Evolutionary conservation across 352 stramenopile species (phyloP), one percentile per base, ranked within the genome.

Genomic region (Phytopythium mirpurense): DNA sequence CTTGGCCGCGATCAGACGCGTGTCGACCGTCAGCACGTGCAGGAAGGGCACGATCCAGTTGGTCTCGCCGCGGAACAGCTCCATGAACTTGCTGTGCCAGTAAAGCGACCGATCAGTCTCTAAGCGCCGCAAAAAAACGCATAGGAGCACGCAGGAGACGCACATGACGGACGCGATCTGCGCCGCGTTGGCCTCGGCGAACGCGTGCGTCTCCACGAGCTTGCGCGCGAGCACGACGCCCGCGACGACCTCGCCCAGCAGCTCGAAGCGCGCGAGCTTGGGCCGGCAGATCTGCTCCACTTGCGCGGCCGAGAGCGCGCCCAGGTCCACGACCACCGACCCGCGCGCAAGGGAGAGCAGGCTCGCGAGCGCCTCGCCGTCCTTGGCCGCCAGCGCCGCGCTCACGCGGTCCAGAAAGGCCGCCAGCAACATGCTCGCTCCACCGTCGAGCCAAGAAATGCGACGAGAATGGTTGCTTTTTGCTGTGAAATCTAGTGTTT

Each of bases 21-120:
- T 90, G 56, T 94, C 84, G 49, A 90, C 70, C 46, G 86, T 87
- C 31, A 94, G 55, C 26, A 81, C 80, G 53, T 94, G 82, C 37
- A 94, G 66, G 52, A 92, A 81, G 15, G 84, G 82, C 59, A 91
- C 75, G 51, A 94, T 73, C 84, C 84, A 94, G 63, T 90, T 93
- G 44, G 78, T 90, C 65, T 92, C 80, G 36, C 70, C 78, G 15
- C 82, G 67, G 62, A 93, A 91, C 35, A 94, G 65, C 63, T 91
- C 82, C 76, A 94, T 91, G 40, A 94, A 91, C 54, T 94, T 92
- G 44, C 41, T 47, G 29, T 32, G 5, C 5, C 5, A 10, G 29
- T 9, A 32, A 32, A 32, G n/a, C n/a, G n/a, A n/a, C n/a, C n/a
- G n/a, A n/a, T n/a, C n/a, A n/a, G n/a, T n/a, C n/a, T n/a, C n/a